Conservation (phyloP, 805 yeast species). For the Tetrapisispora pingtungensis region DNA sequence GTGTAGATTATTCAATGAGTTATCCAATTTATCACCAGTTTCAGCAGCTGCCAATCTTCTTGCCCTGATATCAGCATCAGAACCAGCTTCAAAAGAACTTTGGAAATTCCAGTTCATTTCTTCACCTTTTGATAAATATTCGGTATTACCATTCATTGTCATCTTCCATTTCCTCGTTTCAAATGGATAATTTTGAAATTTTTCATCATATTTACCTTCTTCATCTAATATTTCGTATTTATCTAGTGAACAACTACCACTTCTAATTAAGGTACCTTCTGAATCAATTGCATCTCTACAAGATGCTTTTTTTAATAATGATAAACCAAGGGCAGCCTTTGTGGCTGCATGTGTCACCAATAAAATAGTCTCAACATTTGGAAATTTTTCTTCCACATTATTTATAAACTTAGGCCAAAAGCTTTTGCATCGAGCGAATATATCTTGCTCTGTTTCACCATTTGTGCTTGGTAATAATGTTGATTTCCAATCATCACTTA, state of each 20-base stretch:
- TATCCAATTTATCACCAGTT: constrained; percentile 3
- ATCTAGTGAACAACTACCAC: constrained; percentile 83
- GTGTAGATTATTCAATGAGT: constrained; percentile 3
- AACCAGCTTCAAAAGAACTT: constrained; percentile 74
- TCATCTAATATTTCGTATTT: constrained; percentile 34
- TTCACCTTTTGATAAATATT: constrained; percentile 65
- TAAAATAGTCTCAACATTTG: constrained; percentile 52
- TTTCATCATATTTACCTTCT: constrained; percentile 7
- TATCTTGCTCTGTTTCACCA: constrained; percentile 72
- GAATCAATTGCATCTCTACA: constrained; percentile 44
- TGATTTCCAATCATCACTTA: constrained; percentile 40
- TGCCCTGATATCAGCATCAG: constrained; percentile 69
- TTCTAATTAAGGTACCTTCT: constrained; percentile 42
- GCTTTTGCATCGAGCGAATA: constrained; percentile 47
- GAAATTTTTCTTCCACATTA: constrained; percentile 44
- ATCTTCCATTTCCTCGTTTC: constrained; percentile 44
- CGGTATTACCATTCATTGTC: constrained; percentile 61
- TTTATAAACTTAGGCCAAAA: constrained; percentile 53
- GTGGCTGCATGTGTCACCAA: constrained; percentile 92
- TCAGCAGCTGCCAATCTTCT: constrained; percentile 27
- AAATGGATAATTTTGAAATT: constrained; percentile 9
- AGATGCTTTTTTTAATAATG: constrained; percentile 44
- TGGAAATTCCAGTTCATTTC: constrained; percentile 92
- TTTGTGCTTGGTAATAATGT: constrained; percentile 47
- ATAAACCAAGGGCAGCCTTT: constrained; percentile 78